Evolutionary conservation across 768 basidiomycete genomes (phyloP).

Genomic region (Clitopilus passeckerianus): DNA sequence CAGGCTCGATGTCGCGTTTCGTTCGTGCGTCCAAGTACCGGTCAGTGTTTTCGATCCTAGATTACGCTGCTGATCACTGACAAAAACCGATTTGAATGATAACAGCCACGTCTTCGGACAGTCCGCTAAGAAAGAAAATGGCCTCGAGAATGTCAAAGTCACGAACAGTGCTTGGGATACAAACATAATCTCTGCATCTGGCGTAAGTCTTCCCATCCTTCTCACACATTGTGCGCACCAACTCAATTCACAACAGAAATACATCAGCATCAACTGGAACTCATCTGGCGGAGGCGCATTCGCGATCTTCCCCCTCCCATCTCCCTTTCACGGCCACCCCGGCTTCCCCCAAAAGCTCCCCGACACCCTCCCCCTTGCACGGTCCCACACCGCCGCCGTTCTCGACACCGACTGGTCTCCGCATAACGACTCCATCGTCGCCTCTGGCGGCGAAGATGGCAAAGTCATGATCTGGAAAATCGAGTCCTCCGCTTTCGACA

Average conservation of each 20-base stretch:
- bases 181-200: constrained; percentile 83
- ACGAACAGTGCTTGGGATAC: constrained; percentile 96
- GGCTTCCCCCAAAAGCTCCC: constrained; percentile 77
- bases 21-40: constrained; percentile 86
- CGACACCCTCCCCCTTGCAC: constrained; percentile 87
- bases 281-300: constrained; percentile 92
- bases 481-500: constrained; percentile 60
- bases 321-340: constrained; percentile 52
- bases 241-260: constrained; percentile 41
- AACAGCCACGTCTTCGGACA: constrained; percentile 90
- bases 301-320: constrained; percentile 85
- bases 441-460: constrained; percentile 91
- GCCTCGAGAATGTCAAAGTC: constrained; percentile 79
- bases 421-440: constrained; percentile 87
- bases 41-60: constrained; percentile 31
- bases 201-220: constrained; percentile 38
- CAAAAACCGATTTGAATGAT: neutral
- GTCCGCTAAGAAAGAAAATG: constrained; percentile 77
- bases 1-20: constrained; percentile 69
- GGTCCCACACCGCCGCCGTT: constrained; percentile 78
- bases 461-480: constrained; percentile 92
- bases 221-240: constrained; percentile 1
- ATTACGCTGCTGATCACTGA: neutral
- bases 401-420: constrained; percentile 98
- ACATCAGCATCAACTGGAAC: constrained; percentile 94